Conservation (phyloP, 495 filamentous ascomycete species). For the Aspergillus funiculosus region DNA sequence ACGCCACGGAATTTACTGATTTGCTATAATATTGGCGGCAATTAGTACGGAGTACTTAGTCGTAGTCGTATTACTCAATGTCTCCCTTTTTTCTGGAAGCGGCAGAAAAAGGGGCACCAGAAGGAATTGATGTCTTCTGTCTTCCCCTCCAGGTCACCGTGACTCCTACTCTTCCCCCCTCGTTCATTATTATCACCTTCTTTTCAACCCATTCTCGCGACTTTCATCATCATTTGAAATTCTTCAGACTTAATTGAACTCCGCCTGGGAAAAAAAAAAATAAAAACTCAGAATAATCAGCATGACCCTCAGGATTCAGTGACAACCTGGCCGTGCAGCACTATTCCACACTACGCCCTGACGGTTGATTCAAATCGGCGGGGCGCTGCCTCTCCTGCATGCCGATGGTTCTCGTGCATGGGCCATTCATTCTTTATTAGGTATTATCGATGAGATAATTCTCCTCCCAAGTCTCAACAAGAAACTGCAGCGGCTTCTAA, state of each 20-base stretch:
- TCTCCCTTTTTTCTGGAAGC: not conserved
- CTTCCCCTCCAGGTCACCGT: too few species aligned
- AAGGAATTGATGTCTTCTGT: too few species aligned
- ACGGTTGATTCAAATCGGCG: conserved; percentile 30
- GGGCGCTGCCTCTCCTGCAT: conserved; percentile 23
- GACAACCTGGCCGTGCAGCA: conserved; percentile 15
- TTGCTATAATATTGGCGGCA: not conserved
- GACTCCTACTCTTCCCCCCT: too few species aligned
- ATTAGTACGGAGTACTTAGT: not conserved
- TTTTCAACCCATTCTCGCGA: too few species aligned
- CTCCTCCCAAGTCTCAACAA: conserved; percentile 6
- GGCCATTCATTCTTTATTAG: conserved; percentile 15
- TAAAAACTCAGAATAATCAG: not conserved
- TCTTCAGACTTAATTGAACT: too few species aligned
- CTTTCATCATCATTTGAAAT: too few species aligned
- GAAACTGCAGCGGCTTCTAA: conserved; percentile 15
- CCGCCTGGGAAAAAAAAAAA: too few species aligned
- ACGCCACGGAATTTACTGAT: not conserved
- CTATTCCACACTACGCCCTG: conserved; percentile 18
- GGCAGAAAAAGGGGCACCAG: too few species aligned
- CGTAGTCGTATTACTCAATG: not conserved
- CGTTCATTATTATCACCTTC: too few species aligned
- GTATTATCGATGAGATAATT: conserved; percentile 14
- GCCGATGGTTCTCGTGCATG: conserved; percentile 25
- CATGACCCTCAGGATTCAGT: conserved; percentile 3